Evolutionary conservation across 1,139 yeast genomes (phyloP).

Genomic region (Sugiyamaella neomexicana): DNA sequence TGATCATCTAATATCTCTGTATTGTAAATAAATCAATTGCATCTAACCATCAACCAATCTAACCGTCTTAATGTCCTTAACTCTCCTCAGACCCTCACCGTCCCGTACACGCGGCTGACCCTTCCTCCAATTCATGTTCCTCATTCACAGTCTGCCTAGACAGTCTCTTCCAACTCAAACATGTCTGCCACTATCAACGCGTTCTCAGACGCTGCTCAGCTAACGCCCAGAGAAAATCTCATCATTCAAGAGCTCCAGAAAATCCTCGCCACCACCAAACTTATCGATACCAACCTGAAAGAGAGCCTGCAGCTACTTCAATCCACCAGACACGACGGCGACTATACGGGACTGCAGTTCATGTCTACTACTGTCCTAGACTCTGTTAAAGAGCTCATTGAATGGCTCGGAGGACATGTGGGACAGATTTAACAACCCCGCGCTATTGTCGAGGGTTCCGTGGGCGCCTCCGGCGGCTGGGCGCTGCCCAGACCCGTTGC

Average conservation of each 20-base stretch:
- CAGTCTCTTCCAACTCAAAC: neutral
- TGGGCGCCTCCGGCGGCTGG: too few species aligned
- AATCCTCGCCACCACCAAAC: conserved; percentile 24
- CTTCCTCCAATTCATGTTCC: too few species aligned
- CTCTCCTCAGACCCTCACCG: too few species aligned
- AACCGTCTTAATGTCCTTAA: too few species aligned
- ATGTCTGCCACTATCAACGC: neutral
- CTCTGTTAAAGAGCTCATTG: conserved; percentile 12
- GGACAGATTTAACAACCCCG: neutral
- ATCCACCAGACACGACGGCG: conserved; percentile 8
- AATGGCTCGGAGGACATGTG: neutral
- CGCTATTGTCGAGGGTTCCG: too few species aligned
- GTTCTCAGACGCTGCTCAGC: neutral
- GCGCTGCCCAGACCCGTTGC: too few species aligned
- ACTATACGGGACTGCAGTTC: conserved; percentile 13
- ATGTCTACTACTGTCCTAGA: conserved; percentile 9
- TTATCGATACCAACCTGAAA: conserved; percentile 25
- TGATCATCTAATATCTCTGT: neutral
- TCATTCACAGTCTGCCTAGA: too few species aligned
- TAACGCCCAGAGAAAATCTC: conserved; percentile 24
- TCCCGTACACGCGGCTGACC: too few species aligned
- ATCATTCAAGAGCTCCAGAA: conserved; percentile 29
- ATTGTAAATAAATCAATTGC: neutral
- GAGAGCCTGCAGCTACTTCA: conserved; percentile 19
- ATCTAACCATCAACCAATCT: too few species aligned